A percentile compares a stretch with the other conserved stretches of the same genome.
phyloP scores from a whole-genome alignment of 352 stramenopile genomes.

The Pelagophyceae sp. region DNA sequence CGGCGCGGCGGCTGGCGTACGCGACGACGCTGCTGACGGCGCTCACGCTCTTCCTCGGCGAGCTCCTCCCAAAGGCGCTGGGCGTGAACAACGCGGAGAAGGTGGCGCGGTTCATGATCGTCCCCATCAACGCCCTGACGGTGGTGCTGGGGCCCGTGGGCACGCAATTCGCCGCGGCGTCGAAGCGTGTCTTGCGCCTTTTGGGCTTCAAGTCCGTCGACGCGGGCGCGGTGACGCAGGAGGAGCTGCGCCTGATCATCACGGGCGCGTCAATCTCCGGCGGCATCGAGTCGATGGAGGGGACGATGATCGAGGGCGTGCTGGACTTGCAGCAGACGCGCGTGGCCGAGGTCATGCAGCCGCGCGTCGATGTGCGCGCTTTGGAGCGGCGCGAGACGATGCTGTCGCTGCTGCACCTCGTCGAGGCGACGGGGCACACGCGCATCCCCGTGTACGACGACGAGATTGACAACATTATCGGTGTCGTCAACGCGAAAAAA shows the following conservation, averaged over 20 bases:
- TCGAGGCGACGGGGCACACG: constrained; percentile 80
- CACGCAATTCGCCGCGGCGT: constrained; percentile 50
- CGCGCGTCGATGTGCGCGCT: constrained; percentile 59
- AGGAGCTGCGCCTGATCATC: constrained; percentile 66
- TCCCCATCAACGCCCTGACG: constrained; percentile 57
- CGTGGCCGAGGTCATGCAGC: constrained; percentile 79
- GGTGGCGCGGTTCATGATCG: constrained; percentile 59
- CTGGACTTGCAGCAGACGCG: constrained; percentile 61
- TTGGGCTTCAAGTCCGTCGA: constrained; percentile 56
- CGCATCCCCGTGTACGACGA: constrained; percentile 89
- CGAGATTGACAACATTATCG: constrained; percentile 87
- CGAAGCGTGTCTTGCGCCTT: constrained; percentile 50
- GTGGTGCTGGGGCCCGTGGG: constrained; percentile 56
- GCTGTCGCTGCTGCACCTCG: constrained; percentile 49
- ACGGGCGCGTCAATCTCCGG: constrained; percentile 57
- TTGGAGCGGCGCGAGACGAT: constrained; percentile 37
- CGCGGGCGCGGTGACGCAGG: constrained; percentile 51
- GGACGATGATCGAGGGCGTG: constrained; percentile 85
- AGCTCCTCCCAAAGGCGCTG: constrained; percentile 66
- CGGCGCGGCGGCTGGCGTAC: constrained; percentile 30
- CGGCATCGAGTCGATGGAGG: constrained; percentile 81
- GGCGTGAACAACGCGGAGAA: constrained; percentile 66
- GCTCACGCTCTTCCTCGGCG: constrained; percentile 69
- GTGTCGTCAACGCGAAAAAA: constrained; percentile 87
- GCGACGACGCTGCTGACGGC: constrained; percentile 56